A percentile compares a stretch with the other conserved stretches of the same genome.
Conservation (phyloP, 345 rosid species). For the Ceriops tagal region DNA sequence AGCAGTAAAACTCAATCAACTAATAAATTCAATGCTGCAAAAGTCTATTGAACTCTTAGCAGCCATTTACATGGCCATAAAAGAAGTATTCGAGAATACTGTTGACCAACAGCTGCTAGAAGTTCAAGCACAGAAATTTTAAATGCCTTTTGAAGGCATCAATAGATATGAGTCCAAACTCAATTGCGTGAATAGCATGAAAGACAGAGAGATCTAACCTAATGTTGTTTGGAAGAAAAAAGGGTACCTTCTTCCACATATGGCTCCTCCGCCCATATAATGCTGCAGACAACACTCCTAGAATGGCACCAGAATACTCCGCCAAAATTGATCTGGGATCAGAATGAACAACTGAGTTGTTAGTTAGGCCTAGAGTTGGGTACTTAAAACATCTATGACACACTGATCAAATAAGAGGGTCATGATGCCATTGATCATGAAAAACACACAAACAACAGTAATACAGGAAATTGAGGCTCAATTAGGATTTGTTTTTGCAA, state of each 20-base stretch:
- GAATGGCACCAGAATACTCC: conserved; percentile 97
- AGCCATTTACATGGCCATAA: neutral
- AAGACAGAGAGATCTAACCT: neutral
- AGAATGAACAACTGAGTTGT: conserved; percentile 14
- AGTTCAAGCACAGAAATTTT: too few relatives aligned
- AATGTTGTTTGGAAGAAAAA: neutral
- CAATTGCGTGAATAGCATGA: neutral
- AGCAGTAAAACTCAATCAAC: neutral
- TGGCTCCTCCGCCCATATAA: conserved; percentile 72
- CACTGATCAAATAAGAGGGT: too few relatives aligned
- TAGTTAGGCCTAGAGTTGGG: too few relatives aligned
- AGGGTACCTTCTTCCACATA: conserved; percentile 83
- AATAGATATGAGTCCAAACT: neutral
- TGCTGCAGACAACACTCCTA: conserved; percentile 91
- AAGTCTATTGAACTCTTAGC: neutral
- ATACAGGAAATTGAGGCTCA: neutral
- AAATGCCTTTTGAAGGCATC: too few relatives aligned
- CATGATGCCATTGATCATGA: neutral
- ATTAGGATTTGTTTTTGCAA: too few relatives aligned
- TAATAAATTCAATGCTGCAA: neutral
- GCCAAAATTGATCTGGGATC: conserved; percentile 69
- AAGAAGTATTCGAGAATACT: neutral
- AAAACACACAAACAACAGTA: neutral
- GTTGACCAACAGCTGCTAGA: too few relatives aligned
- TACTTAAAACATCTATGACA: too few relatives aligned